Percentiles rank a stretch among this genome's conserved stretches.
These are phyloP conservation scores for Aspergillus hancockii DNA, from an alignment of 495 filamentous ascomycete species.

Conservation along the genomic window DNA sequence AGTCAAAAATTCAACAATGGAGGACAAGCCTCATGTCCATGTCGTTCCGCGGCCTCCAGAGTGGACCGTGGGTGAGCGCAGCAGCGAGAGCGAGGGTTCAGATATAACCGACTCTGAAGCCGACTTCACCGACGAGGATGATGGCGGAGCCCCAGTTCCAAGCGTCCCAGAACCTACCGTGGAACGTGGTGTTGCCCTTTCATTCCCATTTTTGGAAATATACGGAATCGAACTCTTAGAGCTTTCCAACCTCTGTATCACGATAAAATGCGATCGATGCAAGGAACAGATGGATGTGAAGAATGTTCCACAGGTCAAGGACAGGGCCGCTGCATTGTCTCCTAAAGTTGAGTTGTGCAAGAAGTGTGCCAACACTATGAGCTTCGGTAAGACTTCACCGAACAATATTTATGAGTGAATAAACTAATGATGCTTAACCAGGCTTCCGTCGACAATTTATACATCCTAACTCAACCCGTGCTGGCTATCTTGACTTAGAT, in stretches of 20 bases:
- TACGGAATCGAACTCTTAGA: slow-evolving; percentile 82
- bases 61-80: slow-evolving; percentile 57
- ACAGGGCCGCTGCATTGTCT: slow-evolving; percentile 33
- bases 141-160: slow-evolving; percentile 42
- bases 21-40: slow-evolving; percentile 65
- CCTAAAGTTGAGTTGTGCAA: slow-evolving; percentile 59
- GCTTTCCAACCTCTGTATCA: slow-evolving; percentile 65
- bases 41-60: slow-evolving; percentile 82
- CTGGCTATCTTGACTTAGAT: slow-evolving; percentile 80
- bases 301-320: slow-evolving; percentile 56
- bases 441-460: slow-evolving; percentile 74
- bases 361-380: slow-evolving; percentile 72
- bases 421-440: slow-evolving; percentile 22
- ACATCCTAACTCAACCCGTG: slow-evolving; percentile 73
- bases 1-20: slow-evolving; percentile 19
- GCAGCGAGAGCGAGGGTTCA: slow-evolving; percentile 37
- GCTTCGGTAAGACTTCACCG: slow-evolving; percentile 44
- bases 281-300: slow-evolving; percentile 73
- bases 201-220: slow-evolving; percentile 79
- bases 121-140: slow-evolving; percentile 48
- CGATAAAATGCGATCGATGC: slow-evolving; percentile 82
- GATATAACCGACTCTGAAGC: slow-evolving; percentile 43
- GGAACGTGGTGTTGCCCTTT: slow-evolving; percentile 73
- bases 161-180: slow-evolving; percentile 27
- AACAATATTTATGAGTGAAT: not conserved